Evolutionary conservation across 306 rosid species (phyloP).

Genomic region (Prunus kanzakura): DNA sequence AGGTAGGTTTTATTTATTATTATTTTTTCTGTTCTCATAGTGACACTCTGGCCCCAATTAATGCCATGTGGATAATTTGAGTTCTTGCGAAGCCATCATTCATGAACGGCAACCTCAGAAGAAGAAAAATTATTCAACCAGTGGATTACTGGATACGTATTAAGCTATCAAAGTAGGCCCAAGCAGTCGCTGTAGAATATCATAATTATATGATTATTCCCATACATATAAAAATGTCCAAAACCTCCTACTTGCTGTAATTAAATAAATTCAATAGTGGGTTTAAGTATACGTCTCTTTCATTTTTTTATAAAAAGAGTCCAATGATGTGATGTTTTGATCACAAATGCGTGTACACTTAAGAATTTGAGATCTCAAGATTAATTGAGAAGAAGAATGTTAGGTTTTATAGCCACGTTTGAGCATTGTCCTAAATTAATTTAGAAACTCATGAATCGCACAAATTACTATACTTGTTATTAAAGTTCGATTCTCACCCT

Average conservation of each 20-base stretch:
- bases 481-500: not conserved
- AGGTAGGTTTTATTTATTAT: not conserved
- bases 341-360: not conserved
- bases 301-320: not conserved
- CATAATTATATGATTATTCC: not conserved
- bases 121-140: not conserved
- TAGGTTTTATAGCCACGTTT: not conserved
- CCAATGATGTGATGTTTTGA: not conserved
- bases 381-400: not conserved
- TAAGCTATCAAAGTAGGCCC: not conserved
- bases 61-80: not conserved
- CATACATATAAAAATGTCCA: not conserved
- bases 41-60: not conserved
- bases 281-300: not conserved
- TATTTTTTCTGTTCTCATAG: not conserved
- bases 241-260: not conserved
- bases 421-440: not conserved
- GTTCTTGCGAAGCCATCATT: constrained; percentile 1
- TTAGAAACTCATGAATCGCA: too few species aligned
- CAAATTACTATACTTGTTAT: too few species aligned
- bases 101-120: not conserved
- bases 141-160: not conserved
- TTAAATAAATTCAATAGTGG: not conserved
- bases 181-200: not conserved
- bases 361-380: not conserved